Conservation (phyloP, 2,329 filamentous ascomycete genomes). For the Microsporum ferrugineum region DNA sequence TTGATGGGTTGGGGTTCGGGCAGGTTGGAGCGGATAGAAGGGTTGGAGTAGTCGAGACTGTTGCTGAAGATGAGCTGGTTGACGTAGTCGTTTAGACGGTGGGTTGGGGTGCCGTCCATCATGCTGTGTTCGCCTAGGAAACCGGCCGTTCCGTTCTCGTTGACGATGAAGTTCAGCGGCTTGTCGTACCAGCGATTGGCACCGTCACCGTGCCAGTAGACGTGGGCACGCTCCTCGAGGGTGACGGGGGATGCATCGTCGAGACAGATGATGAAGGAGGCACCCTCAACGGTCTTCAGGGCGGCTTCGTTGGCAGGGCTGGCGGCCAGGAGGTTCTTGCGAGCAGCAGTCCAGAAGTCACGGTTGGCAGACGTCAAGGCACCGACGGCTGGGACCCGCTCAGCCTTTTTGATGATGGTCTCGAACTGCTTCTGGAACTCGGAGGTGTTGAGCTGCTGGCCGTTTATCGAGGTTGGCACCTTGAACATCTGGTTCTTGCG, state of each 20-base stretch:
- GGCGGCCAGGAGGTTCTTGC: conserved; percentile 62
- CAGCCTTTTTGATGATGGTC: conserved; percentile 67
- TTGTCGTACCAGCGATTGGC: conserved; percentile 97
- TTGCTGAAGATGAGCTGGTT: conserved; percentile 88
- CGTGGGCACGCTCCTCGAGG: conserved; percentile 84
- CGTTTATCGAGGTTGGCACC: conserved; percentile 66
- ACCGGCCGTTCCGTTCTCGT: conserved; percentile 92
- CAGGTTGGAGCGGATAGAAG: conserved; percentile 66
- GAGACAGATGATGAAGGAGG: conserved; percentile 84
- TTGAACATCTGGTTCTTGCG: conserved; percentile 99
- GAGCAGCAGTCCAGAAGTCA: conserved; percentile 81
- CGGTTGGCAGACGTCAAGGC: conserved; percentile 84
- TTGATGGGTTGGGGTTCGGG: conserved; percentile 66
- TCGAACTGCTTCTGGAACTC: conserved; percentile 87
- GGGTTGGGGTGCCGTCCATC: conserved; percentile 99
- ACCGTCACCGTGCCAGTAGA: conserved; percentile 98
- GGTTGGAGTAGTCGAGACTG: conserved; percentile 79
- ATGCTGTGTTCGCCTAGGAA: conserved; percentile 99
- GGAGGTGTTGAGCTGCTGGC: conserved; percentile 72
- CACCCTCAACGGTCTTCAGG: conserved; percentile 71
- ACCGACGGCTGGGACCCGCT: conserved; percentile 64
- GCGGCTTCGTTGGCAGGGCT: conserved; percentile 66
- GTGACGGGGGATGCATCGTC: conserved; percentile 87
- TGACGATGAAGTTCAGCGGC: conserved; percentile 93
- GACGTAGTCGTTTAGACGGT: conserved; percentile 88